phyloP scores from a whole-genome alignment of 2,329 filamentous ascomycete species.

The Neurospora sp. region DNA sequence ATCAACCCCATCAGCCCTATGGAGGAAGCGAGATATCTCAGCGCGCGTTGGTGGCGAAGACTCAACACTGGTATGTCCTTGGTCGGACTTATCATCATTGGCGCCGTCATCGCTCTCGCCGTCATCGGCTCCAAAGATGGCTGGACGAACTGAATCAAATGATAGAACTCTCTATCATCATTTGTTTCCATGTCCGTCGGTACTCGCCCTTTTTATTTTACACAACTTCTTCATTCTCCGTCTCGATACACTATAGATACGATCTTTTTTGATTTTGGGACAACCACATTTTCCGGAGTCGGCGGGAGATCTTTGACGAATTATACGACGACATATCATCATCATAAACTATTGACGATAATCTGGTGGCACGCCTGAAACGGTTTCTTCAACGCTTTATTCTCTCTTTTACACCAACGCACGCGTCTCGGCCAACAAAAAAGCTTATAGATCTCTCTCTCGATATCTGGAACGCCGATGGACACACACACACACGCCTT shows the following conservation, averaged over 20 bases:
- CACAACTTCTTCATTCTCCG: not conserved
- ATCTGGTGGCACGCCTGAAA: not conserved
- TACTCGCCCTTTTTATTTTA: not conserved
- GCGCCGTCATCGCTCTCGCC: slow-evolving; percentile 40
- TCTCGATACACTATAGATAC: not conserved
- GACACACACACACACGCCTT: not conserved
- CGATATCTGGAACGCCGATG: not conserved
- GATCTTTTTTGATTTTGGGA: not conserved
- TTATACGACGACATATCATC: not conserved
- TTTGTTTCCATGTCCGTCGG: not conserved
- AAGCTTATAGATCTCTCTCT: not conserved
- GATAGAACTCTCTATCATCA: not conserved
- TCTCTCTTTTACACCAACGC: not conserved
- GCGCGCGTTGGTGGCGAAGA: slow-evolving; percentile 49
- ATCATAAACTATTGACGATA: not conserved
- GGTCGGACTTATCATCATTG: slow-evolving; percentile 43
- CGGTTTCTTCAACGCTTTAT: not conserved
- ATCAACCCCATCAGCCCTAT: slow-evolving; percentile 22
- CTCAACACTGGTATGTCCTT: slow-evolving; percentile 50
- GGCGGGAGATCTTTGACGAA: not conserved
- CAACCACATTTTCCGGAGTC: not conserved
- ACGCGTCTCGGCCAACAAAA: not conserved
- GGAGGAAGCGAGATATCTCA: slow-evolving; percentile 38
- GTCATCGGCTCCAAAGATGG: slow-evolving; percentile 41
- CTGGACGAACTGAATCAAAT: slow-evolving; percentile 27